Evolutionary conservation across 139 green algal species (phyloP).

Genomic region (Micractinium sp.): DNA sequence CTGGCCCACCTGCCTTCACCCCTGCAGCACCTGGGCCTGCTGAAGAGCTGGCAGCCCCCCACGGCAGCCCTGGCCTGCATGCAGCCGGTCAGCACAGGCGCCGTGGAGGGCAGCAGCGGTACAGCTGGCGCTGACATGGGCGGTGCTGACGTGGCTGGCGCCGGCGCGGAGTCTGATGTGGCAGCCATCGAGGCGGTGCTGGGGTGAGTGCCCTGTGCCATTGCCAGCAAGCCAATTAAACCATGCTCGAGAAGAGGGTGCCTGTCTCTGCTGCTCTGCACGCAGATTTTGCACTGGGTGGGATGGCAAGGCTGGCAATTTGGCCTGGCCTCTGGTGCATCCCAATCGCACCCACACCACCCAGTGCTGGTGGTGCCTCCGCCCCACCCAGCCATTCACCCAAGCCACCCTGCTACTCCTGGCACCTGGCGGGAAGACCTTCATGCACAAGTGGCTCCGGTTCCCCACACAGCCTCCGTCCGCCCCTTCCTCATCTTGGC

Average conservation of each 20-base stretch:
- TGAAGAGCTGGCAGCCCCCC: constrained; percentile 7
- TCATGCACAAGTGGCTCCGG: constrained; percentile 35
- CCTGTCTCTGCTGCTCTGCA: too few species aligned
- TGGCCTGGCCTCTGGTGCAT: too few species aligned
- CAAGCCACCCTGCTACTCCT: background rate
- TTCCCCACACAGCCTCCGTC: too few species aligned
- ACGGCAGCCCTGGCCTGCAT: constrained; percentile 2
- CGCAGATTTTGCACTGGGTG: too few species aligned
- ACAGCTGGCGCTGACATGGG: background rate
- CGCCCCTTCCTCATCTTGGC: too few species aligned
- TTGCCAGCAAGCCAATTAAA: too few species aligned
- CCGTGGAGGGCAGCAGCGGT: background rate
- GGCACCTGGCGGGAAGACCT: constrained; percentile 29
- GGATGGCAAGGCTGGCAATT: too few species aligned
- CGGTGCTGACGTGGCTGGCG: background rate
- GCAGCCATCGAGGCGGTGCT: constrained; percentile 39
- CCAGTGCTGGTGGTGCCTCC: too few species aligned
- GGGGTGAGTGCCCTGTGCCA: constrained; percentile 17
- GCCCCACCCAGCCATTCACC: background rate
- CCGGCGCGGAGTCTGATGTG: constrained; percentile 27
- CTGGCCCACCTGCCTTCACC: background rate
- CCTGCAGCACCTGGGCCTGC: constrained; percentile 30
- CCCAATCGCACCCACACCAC: too few species aligned
- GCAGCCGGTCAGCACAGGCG: background rate
- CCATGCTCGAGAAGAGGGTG: too few species aligned